phyloP scores from a whole-genome alignment of 805 yeast genomes.

The Saturnispora zaruensis region DNA sequence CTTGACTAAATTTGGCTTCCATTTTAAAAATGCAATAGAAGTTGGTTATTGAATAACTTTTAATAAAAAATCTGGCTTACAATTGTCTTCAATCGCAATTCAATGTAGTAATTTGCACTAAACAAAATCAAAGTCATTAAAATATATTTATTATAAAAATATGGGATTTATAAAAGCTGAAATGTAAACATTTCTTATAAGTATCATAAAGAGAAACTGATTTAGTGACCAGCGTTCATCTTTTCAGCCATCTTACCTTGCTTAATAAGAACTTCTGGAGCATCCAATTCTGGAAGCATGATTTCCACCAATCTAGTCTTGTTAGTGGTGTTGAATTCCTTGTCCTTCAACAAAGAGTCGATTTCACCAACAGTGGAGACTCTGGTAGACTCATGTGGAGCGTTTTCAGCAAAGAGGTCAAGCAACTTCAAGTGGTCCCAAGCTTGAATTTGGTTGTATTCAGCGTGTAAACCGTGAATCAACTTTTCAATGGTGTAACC shows the following conservation, averaged over 20 bases:
- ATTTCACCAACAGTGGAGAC: constrained; percentile 52
- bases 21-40: too few species aligned
- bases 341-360: constrained; percentile 38
- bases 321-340: constrained; percentile 43
- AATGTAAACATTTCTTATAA: background rate
- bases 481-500: constrained; percentile 72
- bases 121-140: background rate
- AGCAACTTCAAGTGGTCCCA: constrained; percentile 58
- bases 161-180: background rate
- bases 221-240: constrained; percentile 20
- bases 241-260: constrained; percentile 50
- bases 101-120: background rate
- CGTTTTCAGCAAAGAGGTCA: constrained; percentile 50
- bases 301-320: constrained; percentile 61
- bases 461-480: constrained; percentile 60
- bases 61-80: too few species aligned
- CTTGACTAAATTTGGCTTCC: too few species aligned
- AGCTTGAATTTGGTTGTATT: constrained; percentile 57
- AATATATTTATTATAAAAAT: background rate
- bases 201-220: background rate
- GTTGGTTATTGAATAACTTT: too few species aligned
- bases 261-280: constrained; percentile 54
- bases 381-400: constrained; percentile 44
- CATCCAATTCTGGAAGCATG: constrained; percentile 62
- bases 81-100: background rate